Evolutionary conservation across 208 protist genomes (phyloP).

Genomic region (Wallacemonas sp.): DNA sequence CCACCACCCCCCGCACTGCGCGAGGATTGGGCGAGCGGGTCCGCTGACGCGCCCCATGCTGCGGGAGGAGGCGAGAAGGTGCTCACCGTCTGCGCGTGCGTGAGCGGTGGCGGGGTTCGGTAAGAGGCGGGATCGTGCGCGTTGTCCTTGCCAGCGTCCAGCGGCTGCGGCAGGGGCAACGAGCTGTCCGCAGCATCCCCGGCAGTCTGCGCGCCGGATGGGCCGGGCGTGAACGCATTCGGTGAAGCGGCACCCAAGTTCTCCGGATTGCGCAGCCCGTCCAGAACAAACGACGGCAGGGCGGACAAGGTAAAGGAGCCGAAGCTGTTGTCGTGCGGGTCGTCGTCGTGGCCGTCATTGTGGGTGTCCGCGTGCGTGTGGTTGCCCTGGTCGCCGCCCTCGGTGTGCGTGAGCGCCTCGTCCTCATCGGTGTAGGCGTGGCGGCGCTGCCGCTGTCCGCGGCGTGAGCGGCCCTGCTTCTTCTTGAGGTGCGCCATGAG

Average conservation of each 20-base stretch:
- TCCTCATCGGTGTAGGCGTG: slow-evolving; percentile 17
- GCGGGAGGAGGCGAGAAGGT: not conserved
- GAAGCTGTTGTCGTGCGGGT: slow-evolving; percentile 4
- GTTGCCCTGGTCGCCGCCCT: not conserved
- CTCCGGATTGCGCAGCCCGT: slow-evolving; percentile 1
- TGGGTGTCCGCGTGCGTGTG: not conserved
- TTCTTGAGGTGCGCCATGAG: slow-evolving; percentile 59
- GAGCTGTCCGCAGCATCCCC: no score
- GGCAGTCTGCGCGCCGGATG: no score
- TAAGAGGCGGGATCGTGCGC: slow-evolving; percentile 10
- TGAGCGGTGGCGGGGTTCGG: not conserved
- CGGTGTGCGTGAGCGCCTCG: no score
- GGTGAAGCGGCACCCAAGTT: no score
- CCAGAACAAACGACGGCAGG: slow-evolving; percentile 6
- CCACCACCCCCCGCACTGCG: not conserved
- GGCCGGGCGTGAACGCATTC: no score
- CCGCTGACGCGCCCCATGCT: not conserved
- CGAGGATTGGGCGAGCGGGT: not conserved
- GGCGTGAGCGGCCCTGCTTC: slow-evolving; percentile 5
- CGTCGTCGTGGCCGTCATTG: not conserved
- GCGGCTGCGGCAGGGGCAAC: not conserved
- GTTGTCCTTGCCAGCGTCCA: not conserved
- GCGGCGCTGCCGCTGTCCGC: not conserved
- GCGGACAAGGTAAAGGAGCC: slow-evolving; percentile 14
- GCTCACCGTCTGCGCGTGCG: no score